Evolutionary conservation across 148 eudicot species (phyloP).

Genomic region (Fagopyrum esculentum): DNA sequence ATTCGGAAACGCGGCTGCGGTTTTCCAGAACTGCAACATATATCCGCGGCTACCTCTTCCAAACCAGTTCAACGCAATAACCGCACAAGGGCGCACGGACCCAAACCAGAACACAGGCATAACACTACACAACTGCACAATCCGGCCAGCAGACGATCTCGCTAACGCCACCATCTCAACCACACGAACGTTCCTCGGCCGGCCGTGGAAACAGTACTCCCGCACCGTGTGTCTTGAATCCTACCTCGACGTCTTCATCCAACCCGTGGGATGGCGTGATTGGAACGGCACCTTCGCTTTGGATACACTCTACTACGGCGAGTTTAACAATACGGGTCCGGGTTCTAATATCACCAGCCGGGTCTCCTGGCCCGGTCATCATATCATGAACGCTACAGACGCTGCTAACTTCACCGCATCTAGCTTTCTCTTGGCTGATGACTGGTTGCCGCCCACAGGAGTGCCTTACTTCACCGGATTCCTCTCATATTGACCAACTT

Average conservation of each 20-base stretch:
- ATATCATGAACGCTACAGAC: slow-evolving; percentile 37
- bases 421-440: slow-evolving; percentile 48
- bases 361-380: slow-evolving; percentile 62
- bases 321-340: slow-evolving; percentile 52
- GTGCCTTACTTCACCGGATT: slow-evolving; percentile 48
- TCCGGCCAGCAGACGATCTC: slow-evolving; percentile 53
- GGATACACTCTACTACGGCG: slow-evolving; percentile 60
- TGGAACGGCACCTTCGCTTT: slow-evolving; percentile 60
- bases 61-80: slow-evolving; percentile 65
- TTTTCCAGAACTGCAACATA: slow-evolving; percentile 62
- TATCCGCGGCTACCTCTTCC: slow-evolving; percentile 53
- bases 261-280: slow-evolving; percentile 51
- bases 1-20: slow-evolving; percentile 72
- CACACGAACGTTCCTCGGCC: slow-evolving; percentile 42
- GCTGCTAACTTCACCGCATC: slow-evolving; percentile 68
- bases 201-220: slow-evolving; percentile 75
- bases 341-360: slow-evolving; percentile 36
- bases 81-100: slow-evolving; percentile 76
- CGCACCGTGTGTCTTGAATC: slow-evolving; percentile 55
- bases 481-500: neutral
- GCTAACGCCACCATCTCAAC: slow-evolving; percentile 23
- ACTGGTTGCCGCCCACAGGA: slow-evolving; percentile 54
- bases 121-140: slow-evolving; percentile 52
- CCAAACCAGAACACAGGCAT: slow-evolving; percentile 73
- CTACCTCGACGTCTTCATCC: slow-evolving; percentile 31